These are phyloP conservation scores for Aquilaria yunnanensis DNA, from an alignment of 345 rosid species.

Conservation along the genomic window DNA sequence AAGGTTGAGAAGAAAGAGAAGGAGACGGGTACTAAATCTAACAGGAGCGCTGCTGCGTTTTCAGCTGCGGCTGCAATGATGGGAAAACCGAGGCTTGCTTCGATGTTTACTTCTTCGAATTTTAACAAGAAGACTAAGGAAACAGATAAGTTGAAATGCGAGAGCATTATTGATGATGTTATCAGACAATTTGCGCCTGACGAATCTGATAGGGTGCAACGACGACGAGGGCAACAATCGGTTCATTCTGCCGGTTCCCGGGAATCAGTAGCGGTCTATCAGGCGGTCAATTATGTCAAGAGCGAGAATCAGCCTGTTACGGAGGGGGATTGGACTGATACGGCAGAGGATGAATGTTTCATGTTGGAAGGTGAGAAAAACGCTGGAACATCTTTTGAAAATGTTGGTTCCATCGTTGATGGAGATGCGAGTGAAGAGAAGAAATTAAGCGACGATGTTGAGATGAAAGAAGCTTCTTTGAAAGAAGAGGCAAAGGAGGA, in stretches of 20 bases:
- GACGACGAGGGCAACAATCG: conserved; percentile 39
- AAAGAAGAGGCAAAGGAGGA: conserved; percentile 29
- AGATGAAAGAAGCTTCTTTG: conserved; percentile 8
- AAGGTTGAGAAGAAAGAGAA: conserved; percentile 45
- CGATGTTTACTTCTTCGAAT: conserved; percentile 73
- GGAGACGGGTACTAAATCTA: conserved; percentile 42
- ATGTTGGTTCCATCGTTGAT: conserved; percentile 4
- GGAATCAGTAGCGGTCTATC: conserved; percentile 1
- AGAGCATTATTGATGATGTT: conserved; percentile 70
- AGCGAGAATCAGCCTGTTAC: conserved; percentile 21
- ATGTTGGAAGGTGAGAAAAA: conserved; percentile 6
- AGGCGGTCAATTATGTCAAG: conserved; percentile 14
- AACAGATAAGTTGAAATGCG: conserved; percentile 52
- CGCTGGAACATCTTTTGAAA: not conserved
- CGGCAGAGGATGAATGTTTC: conserved; percentile 20
- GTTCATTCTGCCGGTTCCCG: conserved; percentile 6
- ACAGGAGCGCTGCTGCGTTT: conserved; percentile 44
- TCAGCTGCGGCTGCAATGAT: conserved; percentile 78
- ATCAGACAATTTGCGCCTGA: conserved; percentile 83
- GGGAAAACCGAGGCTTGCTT: conserved; percentile 78
- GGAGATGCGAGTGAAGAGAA: conserved; percentile 25
- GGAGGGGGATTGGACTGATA: conserved; percentile 10
- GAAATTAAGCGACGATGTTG: conserved; percentile 18
- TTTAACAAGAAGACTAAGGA: conserved; percentile 62
- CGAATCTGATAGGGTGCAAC: conserved; percentile 58